phyloP scores from a whole-genome alignment of 106 monocot genomes.

The Platanthera zijinensis region DNA sequence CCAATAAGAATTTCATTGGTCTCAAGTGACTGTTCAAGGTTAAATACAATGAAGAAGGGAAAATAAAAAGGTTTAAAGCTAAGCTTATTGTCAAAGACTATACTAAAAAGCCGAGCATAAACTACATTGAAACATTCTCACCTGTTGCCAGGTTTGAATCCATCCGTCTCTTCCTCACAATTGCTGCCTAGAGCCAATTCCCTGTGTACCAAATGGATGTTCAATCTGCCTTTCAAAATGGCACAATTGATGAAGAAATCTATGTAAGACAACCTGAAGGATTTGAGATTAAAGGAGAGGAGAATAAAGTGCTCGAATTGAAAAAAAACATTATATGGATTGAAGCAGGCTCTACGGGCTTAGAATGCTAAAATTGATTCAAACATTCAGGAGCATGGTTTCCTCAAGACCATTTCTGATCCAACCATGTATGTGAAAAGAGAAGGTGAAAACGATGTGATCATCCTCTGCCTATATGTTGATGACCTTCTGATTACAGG shows the following conservation, averaged over 20 bases:
- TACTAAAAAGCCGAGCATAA: neutral
- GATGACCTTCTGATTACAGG: neutral
- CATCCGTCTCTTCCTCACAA: neutral
- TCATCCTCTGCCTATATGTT: neutral
- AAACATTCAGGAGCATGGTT: neutral
- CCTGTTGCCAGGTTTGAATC: neutral
- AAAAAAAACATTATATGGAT: neutral
- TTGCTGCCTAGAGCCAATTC: neutral
- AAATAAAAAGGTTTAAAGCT: neutral
- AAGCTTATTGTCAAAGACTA: neutral
- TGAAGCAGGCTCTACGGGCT: neutral
- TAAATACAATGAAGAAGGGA: neutral
- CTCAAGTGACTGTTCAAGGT: neutral
- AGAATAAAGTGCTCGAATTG: neutral
- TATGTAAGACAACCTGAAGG: neutral
- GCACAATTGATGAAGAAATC: neutral
- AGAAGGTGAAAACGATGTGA: too few relatives aligned
- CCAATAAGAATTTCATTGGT: neutral
- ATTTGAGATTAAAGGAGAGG: neutral
- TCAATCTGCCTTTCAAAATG: neutral
- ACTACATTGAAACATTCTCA: neutral
- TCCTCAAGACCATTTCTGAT: neutral
- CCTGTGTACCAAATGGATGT: neutral
- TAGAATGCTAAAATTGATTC: neutral
- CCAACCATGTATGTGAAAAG: neutral